Conservation (phyloP, 2,329 filamentous ascomycete genomes). For the Beauveria bassiana region DNA sequence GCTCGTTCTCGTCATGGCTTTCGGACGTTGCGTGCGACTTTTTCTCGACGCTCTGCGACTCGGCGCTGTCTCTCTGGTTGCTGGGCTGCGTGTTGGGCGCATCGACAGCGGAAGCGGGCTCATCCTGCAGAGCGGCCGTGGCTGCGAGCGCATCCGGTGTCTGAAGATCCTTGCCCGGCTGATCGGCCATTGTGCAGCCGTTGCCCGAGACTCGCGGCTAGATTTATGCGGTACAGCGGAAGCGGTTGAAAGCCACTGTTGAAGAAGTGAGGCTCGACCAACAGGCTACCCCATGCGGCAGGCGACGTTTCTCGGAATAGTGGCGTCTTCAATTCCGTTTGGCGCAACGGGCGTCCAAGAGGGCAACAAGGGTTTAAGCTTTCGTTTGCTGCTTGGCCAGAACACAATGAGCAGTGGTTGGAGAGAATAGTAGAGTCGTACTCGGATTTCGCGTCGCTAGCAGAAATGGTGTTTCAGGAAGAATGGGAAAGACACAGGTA, state of each 20-base stretch:
- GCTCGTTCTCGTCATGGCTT: slow-evolving; percentile 13
- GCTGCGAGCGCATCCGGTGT: slow-evolving; percentile 3
- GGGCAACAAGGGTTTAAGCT: neutral
- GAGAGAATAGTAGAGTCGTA: neutral
- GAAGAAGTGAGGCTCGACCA: neutral
- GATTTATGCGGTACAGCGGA: neutral
- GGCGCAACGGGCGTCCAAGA: neutral
- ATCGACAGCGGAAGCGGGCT: neutral
- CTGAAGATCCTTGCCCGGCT: neutral
- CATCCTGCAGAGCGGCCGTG: neutral
- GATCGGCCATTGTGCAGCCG: neutral
- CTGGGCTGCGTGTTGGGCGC: neutral
- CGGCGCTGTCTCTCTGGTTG: slow-evolving; percentile 1
- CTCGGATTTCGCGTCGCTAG: neutral
- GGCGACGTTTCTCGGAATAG: neutral
- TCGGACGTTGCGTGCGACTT: slow-evolving; percentile 11
- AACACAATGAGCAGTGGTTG: too few species aligned
- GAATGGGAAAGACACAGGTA: neutral
- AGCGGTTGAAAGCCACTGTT: neutral
- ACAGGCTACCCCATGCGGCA: neutral
- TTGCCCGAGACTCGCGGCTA: neutral
- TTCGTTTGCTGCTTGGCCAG: too few species aligned
- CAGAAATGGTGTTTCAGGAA: neutral
- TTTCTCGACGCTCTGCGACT: neutral
- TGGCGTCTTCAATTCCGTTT: neutral